Base-by-base conservation (phyloP, 2,329 filamentous ascomycete genomes). In the Fusarium sp. region DNA sequence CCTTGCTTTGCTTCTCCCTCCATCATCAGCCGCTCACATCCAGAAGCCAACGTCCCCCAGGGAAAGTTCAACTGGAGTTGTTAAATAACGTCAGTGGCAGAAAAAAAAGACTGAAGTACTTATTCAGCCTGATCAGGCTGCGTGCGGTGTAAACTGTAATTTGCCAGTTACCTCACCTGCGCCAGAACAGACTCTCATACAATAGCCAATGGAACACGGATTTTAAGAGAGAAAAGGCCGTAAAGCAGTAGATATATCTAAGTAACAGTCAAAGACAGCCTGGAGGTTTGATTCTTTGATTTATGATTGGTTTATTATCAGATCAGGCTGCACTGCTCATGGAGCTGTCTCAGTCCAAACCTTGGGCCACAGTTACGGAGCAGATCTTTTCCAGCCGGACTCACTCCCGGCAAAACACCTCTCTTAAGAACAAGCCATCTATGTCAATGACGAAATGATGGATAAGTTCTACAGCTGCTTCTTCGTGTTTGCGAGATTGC, bases 301-400 rank as follows among this genome's bases (percentile, higher is more conserved):
- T 57, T 35, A 33, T 57, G 52, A 57, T 57, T 57, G 52, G 52
- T 57, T 57, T 57, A 25, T 27, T 35, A 27, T 30, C 30, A 52
- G 52, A 57, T 35, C n/a, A 35, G 52, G 52, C 52, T 57, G 52
- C 32, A 57, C 52, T 57, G 52, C 27, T 35, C 27, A 27, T 52
- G 47, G 47, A 35, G 52, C 52, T 57, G 52, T 57, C 52, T 57
- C 52, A 35, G 52, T 35, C 52, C 52, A 52, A 32, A n/a, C 27
- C 47, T n/a, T 32, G 10, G 17, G 10, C 9, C 17, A 30, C 47
- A 8, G 25, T 30, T 27, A 27, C 25, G 25, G 25, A 17, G 9
- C 47, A 32, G 47, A 7, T 3, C 27, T 17, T 30, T 52, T 52
- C 11, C 47, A 2, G 25, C 47, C 17, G 6, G 2, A 11, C 47